Evolutionary conservation across 2,329 filamentous ascomycete genomes (phyloP), one percentile per base, ranked within the genome.

Genomic region (Myriosclerotinia duriaeana): DNA sequence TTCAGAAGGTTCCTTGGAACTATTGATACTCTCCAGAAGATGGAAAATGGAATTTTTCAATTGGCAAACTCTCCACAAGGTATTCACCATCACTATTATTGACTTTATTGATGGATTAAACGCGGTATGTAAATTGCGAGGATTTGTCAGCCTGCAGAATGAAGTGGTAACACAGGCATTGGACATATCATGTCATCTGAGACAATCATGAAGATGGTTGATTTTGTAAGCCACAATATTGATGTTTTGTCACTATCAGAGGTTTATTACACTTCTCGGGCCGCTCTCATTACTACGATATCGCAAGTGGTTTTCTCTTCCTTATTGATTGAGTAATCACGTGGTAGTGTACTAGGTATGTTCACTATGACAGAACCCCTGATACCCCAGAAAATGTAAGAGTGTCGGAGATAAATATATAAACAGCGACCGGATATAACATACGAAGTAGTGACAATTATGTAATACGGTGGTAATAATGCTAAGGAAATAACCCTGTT

Each of bases 61-160:
- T 46, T 46, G 17, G 2, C 1, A 14, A 15, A 9, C 7, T 12
- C 7, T n/a, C 5, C 40, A 30, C n/a, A 14, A 3, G 5, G 14
- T 44, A 12, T 14, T 26, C 3, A 26, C 26, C 26, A 26, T 26
- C n/a, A n/a, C 5, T 38, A 42, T 42, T 56, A 15, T 5, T 20
- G 22, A n/a, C 42, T 38, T 17, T 2, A n/a, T 2, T 26, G 34
- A n/a, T n/a, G 5, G 14, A 14, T 38, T 30, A 38, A 54, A 38
- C n/a, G 53, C n/a, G 53, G 53, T 20, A 54, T 42, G 26, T 15
- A 58, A 58, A 34, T 34, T 34, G 20, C 55, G 14, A 40, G 55
- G 55, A 34, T 59, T 59, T 59, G 55, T 59, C 55, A 59, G 17
- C 40, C 14, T 59, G 22, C 40, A 58, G 55, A n/a, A 12, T 34